Percentiles rank a stretch among this genome's conserved stretches.
phyloP scores from a whole-genome alignment of 2,329 filamentous ascomycete genomes.

The Diatrype stigma region DNA sequence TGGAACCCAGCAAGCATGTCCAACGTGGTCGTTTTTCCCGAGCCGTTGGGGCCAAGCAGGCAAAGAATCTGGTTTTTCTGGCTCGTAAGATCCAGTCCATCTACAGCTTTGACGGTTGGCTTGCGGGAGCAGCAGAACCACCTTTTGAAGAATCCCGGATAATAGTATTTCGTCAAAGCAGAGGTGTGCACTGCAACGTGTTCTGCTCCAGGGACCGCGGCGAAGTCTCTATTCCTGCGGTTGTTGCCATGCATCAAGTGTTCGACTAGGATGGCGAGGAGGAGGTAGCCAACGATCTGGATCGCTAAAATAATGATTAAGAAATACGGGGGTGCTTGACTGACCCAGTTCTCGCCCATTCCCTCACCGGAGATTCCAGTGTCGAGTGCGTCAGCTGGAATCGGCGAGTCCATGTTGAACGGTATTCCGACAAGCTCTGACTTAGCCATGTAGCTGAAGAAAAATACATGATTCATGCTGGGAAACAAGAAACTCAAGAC shows the following conservation, averaged over 20 bases:
- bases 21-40: constrained; percentile 66
- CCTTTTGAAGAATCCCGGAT: constrained; percentile 22
- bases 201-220: constrained; percentile 9
- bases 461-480: constrained; percentile 29
- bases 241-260: constrained; percentile 30
- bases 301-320: constrained; percentile 29
- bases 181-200: constrained; percentile 17
- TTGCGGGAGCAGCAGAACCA: constrained; percentile 26
- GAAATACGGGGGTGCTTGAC: constrained; percentile 17
- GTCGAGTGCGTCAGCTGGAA: not conserved
- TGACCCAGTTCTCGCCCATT: constrained; percentile 20
- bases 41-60: constrained; percentile 65
- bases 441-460: constrained; percentile 22
- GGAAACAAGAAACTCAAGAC: constrained; percentile 25
- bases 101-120: constrained; percentile 46
- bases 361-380: not conserved
- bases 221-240: constrained; percentile 23
- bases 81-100: constrained; percentile 56
- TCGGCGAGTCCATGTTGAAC: constrained; percentile 13
- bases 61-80: constrained; percentile 60
- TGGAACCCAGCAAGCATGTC: constrained; percentile 64
- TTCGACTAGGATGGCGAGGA: constrained; percentile 30
- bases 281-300: constrained; percentile 29
- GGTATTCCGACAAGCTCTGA: constrained; percentile 15
- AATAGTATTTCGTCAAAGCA: constrained; percentile 30